These are phyloP conservation scores for Sugiyamaella qingdaonensis DNA, from an alignment of 805 yeast genomes.

Conservation along the genomic window DNA sequence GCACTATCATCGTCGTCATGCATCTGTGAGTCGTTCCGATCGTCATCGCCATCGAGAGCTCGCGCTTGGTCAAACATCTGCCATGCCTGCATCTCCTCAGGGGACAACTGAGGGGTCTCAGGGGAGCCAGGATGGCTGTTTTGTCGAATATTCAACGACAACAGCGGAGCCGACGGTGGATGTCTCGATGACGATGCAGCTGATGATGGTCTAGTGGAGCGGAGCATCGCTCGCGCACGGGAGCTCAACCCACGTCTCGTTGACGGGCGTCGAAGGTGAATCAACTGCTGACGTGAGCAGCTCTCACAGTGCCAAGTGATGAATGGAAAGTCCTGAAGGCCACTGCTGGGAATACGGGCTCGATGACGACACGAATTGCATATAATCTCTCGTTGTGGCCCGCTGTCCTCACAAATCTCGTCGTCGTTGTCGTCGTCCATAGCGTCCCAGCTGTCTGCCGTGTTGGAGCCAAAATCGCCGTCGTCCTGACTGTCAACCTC, in stretches of 20 bases:
- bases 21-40: too few species aligned
- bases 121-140: background rate
- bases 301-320: constrained; percentile 32
- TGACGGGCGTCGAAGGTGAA: background rate
- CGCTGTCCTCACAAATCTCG: constrained; percentile 12
- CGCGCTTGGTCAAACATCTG: constrained; percentile 28
- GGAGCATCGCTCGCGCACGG: background rate
- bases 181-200: background rate
- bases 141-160: background rate
- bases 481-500: background rate
- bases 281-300: constrained; percentile 2
- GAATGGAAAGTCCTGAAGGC: constrained; percentile 28
- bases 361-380: constrained; percentile 33
- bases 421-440: constrained; percentile 4
- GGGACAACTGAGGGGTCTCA: constrained; percentile 15
- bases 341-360: constrained; percentile 31
- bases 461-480: background rate
- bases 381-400: constrained; percentile 27
- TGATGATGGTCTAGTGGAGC: constrained; percentile 1
- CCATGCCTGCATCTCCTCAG: constrained; percentile 31
- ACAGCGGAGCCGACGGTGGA: background rate
- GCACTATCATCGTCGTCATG: background rate
- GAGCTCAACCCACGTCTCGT: background rate
- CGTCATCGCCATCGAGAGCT: background rate
- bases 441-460: background rate